Conservation (phyloP, 768 basidiomycete genomes). For the Pholiota conissans region DNA sequence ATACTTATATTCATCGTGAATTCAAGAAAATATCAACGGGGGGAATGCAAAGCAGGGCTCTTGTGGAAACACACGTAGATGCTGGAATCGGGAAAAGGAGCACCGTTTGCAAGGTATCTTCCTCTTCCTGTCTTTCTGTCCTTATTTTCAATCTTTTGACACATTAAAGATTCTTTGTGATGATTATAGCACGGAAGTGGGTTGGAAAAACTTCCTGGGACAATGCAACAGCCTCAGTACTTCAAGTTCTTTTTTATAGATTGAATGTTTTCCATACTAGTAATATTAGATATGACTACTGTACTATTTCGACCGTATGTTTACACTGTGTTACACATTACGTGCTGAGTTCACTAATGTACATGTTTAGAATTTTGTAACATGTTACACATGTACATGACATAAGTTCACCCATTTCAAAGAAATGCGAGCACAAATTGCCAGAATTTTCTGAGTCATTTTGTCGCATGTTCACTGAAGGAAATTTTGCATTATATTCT, state of each 20-base stretch:
- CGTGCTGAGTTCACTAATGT: not conserved
- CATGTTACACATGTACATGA: too few relatives aligned
- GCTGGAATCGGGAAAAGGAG: constrained; percentile 16
- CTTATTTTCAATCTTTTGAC: constrained; percentile 7
- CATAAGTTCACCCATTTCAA: too few relatives aligned
- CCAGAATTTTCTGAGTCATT: too few relatives aligned
- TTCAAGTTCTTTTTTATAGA: not conserved
- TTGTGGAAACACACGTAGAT: constrained; percentile 16
- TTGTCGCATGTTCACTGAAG: too few relatives aligned
- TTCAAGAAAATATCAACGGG: constrained; percentile 5
- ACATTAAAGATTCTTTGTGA: constrained; percentile 44
- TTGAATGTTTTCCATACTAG: not conserved
- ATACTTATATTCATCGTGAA: constrained; percentile 12
- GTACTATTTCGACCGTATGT: too few relatives aligned
- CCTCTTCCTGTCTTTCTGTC: not conserved
- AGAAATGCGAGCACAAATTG: too few relatives aligned
- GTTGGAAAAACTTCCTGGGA: constrained; percentile 43
- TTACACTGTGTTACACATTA: too few relatives aligned
- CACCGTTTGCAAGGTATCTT: constrained; percentile 53
- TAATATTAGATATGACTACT: too few relatives aligned
- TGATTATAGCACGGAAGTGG: constrained; percentile 31
- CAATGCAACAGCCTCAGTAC: constrained; percentile 38
- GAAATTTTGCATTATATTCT: too few relatives aligned
- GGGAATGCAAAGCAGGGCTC: not conserved
- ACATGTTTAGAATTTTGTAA: too few relatives aligned